These are phyloP conservation scores for Fusarium palustre DNA, from an alignment of 2,329 filamentous ascomycete species.

Conservation along the genomic window DNA sequence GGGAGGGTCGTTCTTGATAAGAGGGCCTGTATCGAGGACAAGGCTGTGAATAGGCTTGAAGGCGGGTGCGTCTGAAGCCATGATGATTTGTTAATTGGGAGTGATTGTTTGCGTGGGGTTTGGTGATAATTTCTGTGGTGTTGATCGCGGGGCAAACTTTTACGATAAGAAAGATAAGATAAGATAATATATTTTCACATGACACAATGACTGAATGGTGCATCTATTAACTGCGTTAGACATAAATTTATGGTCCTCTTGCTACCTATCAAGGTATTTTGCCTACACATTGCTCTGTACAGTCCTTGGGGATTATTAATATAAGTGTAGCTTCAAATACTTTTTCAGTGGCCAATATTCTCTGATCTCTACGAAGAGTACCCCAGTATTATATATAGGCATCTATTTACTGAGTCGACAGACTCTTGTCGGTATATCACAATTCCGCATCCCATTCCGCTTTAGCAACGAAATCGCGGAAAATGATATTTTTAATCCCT, in stretches of 20 bases:
- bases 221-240: background rate
- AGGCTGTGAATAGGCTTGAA: slow-evolving; percentile 82
- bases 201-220: background rate
- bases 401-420: no score
- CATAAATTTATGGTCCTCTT: background rate
- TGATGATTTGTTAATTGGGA: slow-evolving; percentile 25
- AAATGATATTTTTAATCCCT: no score
- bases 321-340: no score
- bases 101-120: slow-evolving; percentile 18
- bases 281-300: background rate
- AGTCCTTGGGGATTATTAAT: no score
- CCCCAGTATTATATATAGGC: no score
- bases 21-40: slow-evolving; percentile 88
- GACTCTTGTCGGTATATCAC: no score
- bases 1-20: slow-evolving; percentile 92
- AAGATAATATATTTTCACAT: slow-evolving; percentile 7
- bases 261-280: background rate
- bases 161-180: slow-evolving; percentile 38
- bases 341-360: no score
- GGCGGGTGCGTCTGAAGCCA: slow-evolving; percentile 41
- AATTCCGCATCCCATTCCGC: no score
- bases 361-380: no score
- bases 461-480: no score
- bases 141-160: slow-evolving; percentile 45
- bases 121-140: slow-evolving; percentile 45